Evolutionary conservation across 768 basidiomycete species (phyloP), one percentile per base, ranked within the genome.

Genomic region (Mycena polygramma): DNA sequence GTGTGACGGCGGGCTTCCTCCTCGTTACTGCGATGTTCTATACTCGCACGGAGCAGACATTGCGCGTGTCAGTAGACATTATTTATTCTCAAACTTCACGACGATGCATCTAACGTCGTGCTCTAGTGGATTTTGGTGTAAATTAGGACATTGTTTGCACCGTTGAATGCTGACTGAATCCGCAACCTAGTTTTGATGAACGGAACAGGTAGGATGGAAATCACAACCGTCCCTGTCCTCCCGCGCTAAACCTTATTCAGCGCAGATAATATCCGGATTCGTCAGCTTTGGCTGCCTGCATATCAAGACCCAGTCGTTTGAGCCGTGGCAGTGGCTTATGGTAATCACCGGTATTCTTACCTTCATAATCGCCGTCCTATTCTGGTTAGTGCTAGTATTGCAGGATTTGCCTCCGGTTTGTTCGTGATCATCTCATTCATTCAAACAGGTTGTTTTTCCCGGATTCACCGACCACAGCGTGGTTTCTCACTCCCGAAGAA

Each of bases 241-340:
- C 19, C 54, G 17, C 55, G 30, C 30, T 30, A 6, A 30, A 6
- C 30, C 30, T 30, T 30, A 30, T 30, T 2, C 30, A 91, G 92
- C 92, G 9, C 90, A 91, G 78, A 92, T 93, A 43, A 87, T 93
- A 43, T 84, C 87, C 22, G 91, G 90, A 1, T 92, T 94, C 76
- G 85, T 85, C 48, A 88, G 89, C 73, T 93, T 91, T 77, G 92
- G 91, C 9, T 76, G 84, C 0, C 76, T 92, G 36, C 91, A 92
- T 57, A 92, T 91, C 69, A 79, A 85, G 39, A 90, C 90, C 0
- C 60, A 68, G 15, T 76, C 79, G 2, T 90, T 93, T 58, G 87
- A 88, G 66, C 91, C 92, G 0, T 93, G 92, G 92, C 91, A 92
- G 83, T 93, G 92, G 87, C 81, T 89, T 17, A 87, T 89, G 85